Evolutionary conservation across 2,329 filamentous ascomycete genomes (phyloP), one percentile per base, ranked within the genome.

Genomic region (Fusarium verticillioides): DNA sequence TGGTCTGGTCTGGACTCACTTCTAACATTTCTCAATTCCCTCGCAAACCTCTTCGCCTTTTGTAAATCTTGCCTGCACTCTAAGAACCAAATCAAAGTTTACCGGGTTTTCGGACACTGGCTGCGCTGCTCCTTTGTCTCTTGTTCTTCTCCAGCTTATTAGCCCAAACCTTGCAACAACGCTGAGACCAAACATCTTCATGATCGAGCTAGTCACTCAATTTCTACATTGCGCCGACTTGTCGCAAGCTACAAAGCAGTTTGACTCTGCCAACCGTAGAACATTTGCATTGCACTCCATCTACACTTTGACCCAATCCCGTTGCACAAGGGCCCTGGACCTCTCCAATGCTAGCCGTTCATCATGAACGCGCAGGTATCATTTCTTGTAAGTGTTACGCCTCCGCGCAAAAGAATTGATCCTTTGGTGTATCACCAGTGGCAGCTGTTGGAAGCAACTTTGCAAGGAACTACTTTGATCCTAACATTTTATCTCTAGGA

Each of bases 401-500:
- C 49, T 52, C 47, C 43, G 36, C 39, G 30, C 37, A 37, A 43
- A 52, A 47, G 49, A 34, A 34, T 28, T 13, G 36, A 30, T n/a
- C 36, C 26, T 28, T n/a, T 30, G 19, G 50, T 28, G 23, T 54
- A n/a, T 40, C 19, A 18, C 19, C 23, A 28, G 16, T n/a, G 7
- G 12, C 32, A 36, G 26, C 19, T n/a, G 15, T 13, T 18, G 8
- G 34, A n/a, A 54, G 34, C 12, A 28, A 39, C 34, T 40, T 30
- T n/a, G 19, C 50, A 54, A 30, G 28, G 26, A 40, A 30, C 36
- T 63, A 16, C n/a, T 79, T 56, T 82, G 74, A 81, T 79, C 77
- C 63, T 75, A 81, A 84, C 80, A 75, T 70, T 75, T 63, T 77
- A 37, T 32, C 61, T 78, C 66, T 84, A 98, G 96, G 93, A 97